These are phyloP conservation scores for Fulvia fulva DNA, from an alignment of 2,329 filamentous ascomycete species.

Conservation along the genomic window DNA sequence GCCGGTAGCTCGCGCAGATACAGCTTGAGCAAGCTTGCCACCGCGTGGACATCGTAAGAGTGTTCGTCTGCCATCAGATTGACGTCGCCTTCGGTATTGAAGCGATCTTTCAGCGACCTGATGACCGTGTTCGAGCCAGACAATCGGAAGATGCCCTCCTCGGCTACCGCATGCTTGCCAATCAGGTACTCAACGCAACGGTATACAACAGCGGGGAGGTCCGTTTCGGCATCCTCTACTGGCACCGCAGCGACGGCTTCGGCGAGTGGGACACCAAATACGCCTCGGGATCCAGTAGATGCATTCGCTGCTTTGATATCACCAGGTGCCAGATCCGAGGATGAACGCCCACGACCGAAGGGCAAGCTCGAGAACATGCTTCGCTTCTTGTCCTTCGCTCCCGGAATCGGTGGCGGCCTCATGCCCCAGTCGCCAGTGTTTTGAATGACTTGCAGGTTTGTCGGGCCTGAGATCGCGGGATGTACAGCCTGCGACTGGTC, in stretches of 20 bases:
- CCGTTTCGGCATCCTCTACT: slow-evolving; percentile 67
- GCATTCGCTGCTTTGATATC: slow-evolving; percentile 18
- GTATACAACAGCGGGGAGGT: slow-evolving; percentile 88
- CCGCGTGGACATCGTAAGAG: slow-evolving; percentile 92
- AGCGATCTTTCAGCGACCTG: slow-evolving; percentile 83
- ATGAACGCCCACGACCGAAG: slow-evolving; percentile 64
- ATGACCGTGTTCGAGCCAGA: slow-evolving; percentile 97
- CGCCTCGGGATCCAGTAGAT: slow-evolving; percentile 39
- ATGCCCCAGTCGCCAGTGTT: slow-evolving; percentile 84
- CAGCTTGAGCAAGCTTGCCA: slow-evolving; percentile 88
- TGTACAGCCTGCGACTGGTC: slow-evolving; percentile 29
- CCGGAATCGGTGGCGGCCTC: slow-evolving; percentile 52
- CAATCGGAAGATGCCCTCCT: slow-evolving; percentile 94
- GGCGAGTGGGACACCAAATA: slow-evolving; percentile 79
- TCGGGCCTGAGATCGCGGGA: slow-evolving; percentile 71
- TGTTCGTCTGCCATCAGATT: slow-evolving; percentile 74
- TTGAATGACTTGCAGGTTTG: slow-evolving; percentile 77
- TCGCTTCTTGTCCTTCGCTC: slow-evolving; percentile 76
- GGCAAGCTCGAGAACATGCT: slow-evolving; percentile 51
- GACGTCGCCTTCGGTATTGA: slow-evolving; percentile 89
- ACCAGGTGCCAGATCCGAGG: slow-evolving; percentile 55
- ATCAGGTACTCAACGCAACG: slow-evolving; percentile 91
- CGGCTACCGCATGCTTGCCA: slow-evolving; percentile 71
- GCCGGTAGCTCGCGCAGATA: slow-evolving; percentile 90
- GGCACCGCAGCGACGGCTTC: slow-evolving; percentile 82